Conservation (phyloP, 2,329 filamentous ascomycete genomes). For the Diplodia corticola region DNA sequence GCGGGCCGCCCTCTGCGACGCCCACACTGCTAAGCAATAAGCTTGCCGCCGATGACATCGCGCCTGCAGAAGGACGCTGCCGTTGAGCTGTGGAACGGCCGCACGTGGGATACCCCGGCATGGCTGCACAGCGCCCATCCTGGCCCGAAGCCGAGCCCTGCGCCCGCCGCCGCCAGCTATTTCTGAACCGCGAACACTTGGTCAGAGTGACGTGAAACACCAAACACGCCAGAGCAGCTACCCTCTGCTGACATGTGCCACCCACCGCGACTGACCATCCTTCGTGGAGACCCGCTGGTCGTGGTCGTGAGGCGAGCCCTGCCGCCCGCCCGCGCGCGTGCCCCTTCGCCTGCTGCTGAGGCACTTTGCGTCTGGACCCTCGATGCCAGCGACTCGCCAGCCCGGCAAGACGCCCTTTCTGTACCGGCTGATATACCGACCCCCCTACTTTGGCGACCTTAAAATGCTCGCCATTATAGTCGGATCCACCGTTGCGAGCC, state of each 20-base stretch:
- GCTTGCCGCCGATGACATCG: slow-evolving; percentile 14
- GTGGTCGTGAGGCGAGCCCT: neutral
- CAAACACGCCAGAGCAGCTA: neutral
- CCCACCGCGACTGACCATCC: neutral
- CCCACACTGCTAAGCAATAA: slow-evolving; percentile 5
- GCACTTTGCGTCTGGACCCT: slow-evolving; percentile 6
- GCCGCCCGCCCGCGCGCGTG: neutral
- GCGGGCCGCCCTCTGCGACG: slow-evolving; percentile 4
- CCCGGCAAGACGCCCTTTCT: neutral
- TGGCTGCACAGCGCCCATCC: slow-evolving; percentile 6
- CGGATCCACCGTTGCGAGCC: neutral
- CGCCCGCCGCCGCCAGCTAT: neutral
- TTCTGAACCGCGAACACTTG: slow-evolving; percentile 1
- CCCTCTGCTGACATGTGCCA: slow-evolving; percentile 7
- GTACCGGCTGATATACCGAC: neutral
- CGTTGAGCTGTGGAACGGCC: slow-evolving; percentile 12
- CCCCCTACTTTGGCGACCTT: neutral
- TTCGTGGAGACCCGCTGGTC: neutral
- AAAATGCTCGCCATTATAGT: neutral
- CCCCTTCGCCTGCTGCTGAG: slow-evolving; percentile 5
- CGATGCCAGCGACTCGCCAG: neutral
- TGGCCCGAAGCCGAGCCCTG: neutral
- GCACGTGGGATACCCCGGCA: slow-evolving; percentile 13
- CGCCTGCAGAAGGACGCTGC: slow-evolving; percentile 13
- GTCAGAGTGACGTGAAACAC: slow-evolving; percentile 15